Base-by-base conservation (phyloP, 768 basidiomycete genomes). In the Suillus clintonianus region DNA sequence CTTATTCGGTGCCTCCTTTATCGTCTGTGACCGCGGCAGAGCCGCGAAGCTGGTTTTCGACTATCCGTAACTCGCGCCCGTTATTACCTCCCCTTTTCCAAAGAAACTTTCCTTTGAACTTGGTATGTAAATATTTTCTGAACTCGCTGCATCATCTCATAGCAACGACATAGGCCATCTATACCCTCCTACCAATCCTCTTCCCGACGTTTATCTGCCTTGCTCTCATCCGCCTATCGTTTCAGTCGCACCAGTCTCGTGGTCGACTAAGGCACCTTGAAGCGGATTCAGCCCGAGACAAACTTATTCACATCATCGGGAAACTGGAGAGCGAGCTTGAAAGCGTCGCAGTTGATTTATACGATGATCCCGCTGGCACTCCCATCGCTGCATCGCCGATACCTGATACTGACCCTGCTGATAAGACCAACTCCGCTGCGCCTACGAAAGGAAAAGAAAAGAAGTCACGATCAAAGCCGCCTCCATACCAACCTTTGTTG, bases 211-310 rank as follows among this genome's bases (percentile, higher is more conserved):
- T 88, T 63, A 48, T 92, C 17, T 80, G 84, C 8, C 70, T 90
- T 5, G 75, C 78, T n/a, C 51, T 91, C 42, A 56, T 86, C 45
- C 86, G 86, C 1, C 79, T 95, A 43, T 76, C 85, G 3, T 77
- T 87, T 39, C 82, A 87, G 19, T 79, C 89, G 0, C 83, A 78
- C 34, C 77, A 80, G 1, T 94, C 92, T 4, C 85, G 84, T 4
- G 78, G 79, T 17, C 88, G 94, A 22, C 86, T 95, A 62, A 82
- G 80, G 62, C 70, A 82, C 3, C 81, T 94, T 19, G 91, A 93
- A 74, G 75, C 79, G 37, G 86, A 89, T 47, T 74, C 74, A 22
- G 76, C 82, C 4, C 76, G 76, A 36, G 74, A 85, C 64, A 83
- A 79, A n/a, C 82, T 94, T 7, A 77, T 82, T 32, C 80, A 86